Conservation (phyloP, 2,329 filamentous ascomycete species). For the Teratosphaeria viscida region DNA sequence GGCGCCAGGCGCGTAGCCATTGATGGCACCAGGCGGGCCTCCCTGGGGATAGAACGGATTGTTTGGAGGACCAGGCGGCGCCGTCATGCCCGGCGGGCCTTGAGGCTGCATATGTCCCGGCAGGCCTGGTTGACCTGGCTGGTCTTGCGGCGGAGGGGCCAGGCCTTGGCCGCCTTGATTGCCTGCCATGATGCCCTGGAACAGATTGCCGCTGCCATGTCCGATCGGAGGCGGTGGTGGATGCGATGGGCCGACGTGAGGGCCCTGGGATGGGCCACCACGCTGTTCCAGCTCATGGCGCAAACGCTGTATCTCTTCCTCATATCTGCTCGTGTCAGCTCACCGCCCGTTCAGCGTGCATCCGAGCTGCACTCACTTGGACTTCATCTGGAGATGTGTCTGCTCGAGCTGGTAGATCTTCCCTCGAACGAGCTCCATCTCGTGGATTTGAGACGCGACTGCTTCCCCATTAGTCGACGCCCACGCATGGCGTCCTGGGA, state of each 20-base stretch:
- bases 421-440: slow-evolving; percentile 87
- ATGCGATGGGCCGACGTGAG: slow-evolving; percentile 61
- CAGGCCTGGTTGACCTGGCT: slow-evolving; percentile 46
- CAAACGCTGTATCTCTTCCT: slow-evolving; percentile 77
- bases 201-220: slow-evolving; percentile 79
- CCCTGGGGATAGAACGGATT: slow-evolving; percentile 56
- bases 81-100: slow-evolving; percentile 57
- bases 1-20: slow-evolving; percentile 60
- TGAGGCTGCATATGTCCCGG: slow-evolving; percentile 60
- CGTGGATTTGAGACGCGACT: slow-evolving; percentile 86
- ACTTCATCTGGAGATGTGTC: slow-evolving; percentile 75
- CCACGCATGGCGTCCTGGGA: not conserved
- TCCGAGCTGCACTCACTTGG: slow-evolving; percentile 57
- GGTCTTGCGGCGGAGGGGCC: slow-evolving; percentile 52
- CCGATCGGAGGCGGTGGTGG: slow-evolving; percentile 77
- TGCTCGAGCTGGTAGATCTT: slow-evolving; percentile 93
- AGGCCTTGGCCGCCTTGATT: slow-evolving; percentile 67
- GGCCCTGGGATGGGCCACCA: slow-evolving; percentile 52
- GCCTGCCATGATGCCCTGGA: slow-evolving; percentile 87
- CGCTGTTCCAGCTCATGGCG: slow-evolving; percentile 76
- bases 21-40: slow-evolving; percentile 47
- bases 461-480: not conserved
- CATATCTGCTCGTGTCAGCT: slow-evolving; percentile 54
- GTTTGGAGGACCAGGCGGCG: slow-evolving; percentile 50
- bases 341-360: not conserved